Evolutionary conservation across 257 asterid genomes (phyloP).

Genomic region (Lantana camara): DNA sequence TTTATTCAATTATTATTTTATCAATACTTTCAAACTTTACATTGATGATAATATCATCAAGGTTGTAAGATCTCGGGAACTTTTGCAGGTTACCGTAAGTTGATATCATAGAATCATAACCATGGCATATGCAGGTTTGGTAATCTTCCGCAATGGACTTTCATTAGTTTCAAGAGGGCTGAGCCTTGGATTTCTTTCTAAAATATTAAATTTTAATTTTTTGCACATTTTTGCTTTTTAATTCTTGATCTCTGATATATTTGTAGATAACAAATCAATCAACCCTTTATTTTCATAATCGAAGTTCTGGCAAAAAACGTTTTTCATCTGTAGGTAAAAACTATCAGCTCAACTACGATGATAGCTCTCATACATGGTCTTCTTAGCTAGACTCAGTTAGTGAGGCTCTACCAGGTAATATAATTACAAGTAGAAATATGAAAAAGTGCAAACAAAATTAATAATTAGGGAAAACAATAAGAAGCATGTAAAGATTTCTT

Average conservation of each 20-base stretch:
- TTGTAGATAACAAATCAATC: slow-evolving; percentile 32
- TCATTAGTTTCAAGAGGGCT: slow-evolving; percentile 39
- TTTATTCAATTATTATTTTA: not conserved
- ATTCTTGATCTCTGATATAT: slow-evolving; percentile 11
- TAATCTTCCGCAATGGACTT: slow-evolving; percentile 18
- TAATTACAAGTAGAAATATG: not conserved
- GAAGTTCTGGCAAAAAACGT: slow-evolving; percentile 29
- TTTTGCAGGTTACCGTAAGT: slow-evolving; percentile 32
- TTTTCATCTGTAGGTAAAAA: slow-evolving; percentile 48
- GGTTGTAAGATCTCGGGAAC: slow-evolving; percentile 34
- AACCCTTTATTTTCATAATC: slow-evolving; percentile 23
- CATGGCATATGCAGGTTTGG: slow-evolving; percentile 29
- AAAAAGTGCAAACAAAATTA: not conserved
- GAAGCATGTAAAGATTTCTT: slow-evolving; percentile 1
- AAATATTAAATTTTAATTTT: not conserved
- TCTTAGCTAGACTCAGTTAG: slow-evolving; percentile 46
- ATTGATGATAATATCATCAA: slow-evolving; percentile 21
- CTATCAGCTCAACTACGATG: slow-evolving; percentile 46
- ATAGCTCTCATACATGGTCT: slow-evolving; percentile 46
- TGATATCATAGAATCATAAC: slow-evolving; percentile 24
- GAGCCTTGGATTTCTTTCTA: slow-evolving; percentile 9
- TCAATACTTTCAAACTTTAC: slow-evolving; percentile 10
- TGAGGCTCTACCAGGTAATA: slow-evolving; percentile 59
- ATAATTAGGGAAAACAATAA: too few relatives aligned
- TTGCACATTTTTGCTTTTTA: slow-evolving; percentile 15